These are phyloP conservation scores for Colletotrichum eleusines DNA, from an alignment of 2,329 filamentous ascomycete genomes.

Conservation along the genomic window DNA sequence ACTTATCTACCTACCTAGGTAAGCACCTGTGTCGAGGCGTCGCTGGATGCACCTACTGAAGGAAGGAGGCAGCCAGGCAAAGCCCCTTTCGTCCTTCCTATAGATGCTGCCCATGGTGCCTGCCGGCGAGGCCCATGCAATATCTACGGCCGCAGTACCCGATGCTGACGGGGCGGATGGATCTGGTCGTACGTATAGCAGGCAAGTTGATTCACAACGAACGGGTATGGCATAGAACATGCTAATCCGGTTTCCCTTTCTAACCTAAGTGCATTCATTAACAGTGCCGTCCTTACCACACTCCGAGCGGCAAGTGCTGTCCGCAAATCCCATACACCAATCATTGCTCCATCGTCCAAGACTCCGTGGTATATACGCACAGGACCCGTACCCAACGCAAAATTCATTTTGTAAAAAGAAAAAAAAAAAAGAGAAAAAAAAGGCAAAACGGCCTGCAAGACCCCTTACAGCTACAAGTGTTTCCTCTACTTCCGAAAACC, in stretches of 20 bases:
- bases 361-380: conserved; percentile 36
- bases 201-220: background rate
- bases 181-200: background rate
- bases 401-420: background rate
- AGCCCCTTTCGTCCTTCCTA: background rate
- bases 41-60: background rate
- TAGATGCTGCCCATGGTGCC: background rate
- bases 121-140: too few species aligned
- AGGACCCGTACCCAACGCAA: conserved; percentile 10
- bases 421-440: too few species aligned
- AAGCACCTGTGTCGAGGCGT: too few species aligned
- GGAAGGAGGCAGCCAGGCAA: background rate
- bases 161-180: background rate
- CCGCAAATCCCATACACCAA: conserved; percentile 2
- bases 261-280: conserved; percentile 20
- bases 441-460: background rate
- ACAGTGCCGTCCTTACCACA: conserved; percentile 4
- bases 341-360: conserved; percentile 1
- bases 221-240: background rate
- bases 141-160: background rate
- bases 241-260: background rate
- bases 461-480: background rate
- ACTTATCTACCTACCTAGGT: too few species aligned
- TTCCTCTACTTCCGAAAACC: background rate
- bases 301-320: conserved; percentile 10